phyloP scores from a whole-genome alignment of 208 protist genomes.

The Angomonas deanei region DNA sequence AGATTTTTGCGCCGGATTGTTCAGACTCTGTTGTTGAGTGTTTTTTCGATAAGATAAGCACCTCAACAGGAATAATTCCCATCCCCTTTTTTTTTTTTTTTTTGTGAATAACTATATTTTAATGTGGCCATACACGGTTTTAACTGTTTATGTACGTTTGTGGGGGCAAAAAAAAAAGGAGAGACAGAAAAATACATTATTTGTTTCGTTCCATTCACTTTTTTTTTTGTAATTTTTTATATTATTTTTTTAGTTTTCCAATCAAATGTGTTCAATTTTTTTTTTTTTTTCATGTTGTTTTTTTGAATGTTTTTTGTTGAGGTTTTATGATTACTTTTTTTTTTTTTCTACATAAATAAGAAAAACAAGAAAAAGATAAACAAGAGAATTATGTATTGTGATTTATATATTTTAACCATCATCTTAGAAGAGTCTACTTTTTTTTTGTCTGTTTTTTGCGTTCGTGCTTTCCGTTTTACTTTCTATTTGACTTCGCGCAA shows the following conservation, averaged over 20 bases:
- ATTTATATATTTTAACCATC: neutral
- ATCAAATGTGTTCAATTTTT: neutral
- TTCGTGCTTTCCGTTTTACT: neutral
- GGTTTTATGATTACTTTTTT: neutral
- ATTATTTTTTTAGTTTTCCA: neutral
- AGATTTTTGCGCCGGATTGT: too few species aligned
- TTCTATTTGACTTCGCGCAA: neutral
- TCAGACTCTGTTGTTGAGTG: too few species aligned
- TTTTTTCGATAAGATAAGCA: too few species aligned
- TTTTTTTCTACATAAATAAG: neutral
- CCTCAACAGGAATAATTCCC: too few species aligned
- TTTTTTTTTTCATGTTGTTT: constrained; percentile 2
- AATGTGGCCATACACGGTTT: neutral
- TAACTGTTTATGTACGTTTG: neutral
- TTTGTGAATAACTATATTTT: neutral
- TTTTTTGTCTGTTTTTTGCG: neutral
- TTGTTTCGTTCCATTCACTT: neutral
- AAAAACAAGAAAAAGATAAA: neutral
- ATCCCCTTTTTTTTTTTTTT: neutral
- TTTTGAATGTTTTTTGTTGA: neutral
- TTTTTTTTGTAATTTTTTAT: neutral
- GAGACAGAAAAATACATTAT: constrained; percentile 1
- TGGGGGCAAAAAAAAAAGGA: constrained; percentile 1
- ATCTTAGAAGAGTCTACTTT: neutral
- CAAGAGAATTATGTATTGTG: neutral